Base-by-base conservation (phyloP, 2,329 filamentous ascomycete species). In the Claviceps fusiformis region DNA sequence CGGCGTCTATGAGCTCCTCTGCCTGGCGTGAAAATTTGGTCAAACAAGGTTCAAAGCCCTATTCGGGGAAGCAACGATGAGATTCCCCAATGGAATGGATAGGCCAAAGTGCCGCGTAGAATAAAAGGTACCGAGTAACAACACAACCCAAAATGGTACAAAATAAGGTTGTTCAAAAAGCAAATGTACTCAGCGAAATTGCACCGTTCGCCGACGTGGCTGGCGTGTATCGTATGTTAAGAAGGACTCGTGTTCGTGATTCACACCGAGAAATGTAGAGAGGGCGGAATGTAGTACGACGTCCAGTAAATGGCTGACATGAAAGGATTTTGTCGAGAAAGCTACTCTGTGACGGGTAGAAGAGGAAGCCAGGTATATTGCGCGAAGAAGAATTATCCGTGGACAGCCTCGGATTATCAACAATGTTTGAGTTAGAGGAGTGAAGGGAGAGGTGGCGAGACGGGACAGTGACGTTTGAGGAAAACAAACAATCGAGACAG, bases 241-340 rank as follows among this genome's bases (percentile, higher is more conserved):
- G 45, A 48, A 53, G 50, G 50, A 52, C 46, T 56, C 54, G 54
- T 56, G 46, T 53, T 41, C 54, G 50, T 48, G 50, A 50, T 53
- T 56, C 52, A 52, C 51, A 53, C 29, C 52, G 54, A 37, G 17
- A 37, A 50, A 47, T 47, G 35, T 37, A 33, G n/a, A 43, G 19
- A 53, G 45, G 19, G 43, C 19, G 43, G 43, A 11, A 56, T 53
- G 50, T 53, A 50, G 54, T 49, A 53, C 54, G 54, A 56, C 54
- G 46, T 53, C 19, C 10, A 53, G 46, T 53, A 52, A 41, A 50
- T 35, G 45, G 29, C 45, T 49, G 9, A 43, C 39, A 43, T 41
- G 39, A 31, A 41, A 29, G 7, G 31, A 27, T 9, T 49, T 24
- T 35, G 17, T 43, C 43, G 52, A 31, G 24, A 24, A n/a, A 10